Conservation (phyloP, 2,329 filamentous ascomycete species). For the Aspergillus proliferans region DNA sequence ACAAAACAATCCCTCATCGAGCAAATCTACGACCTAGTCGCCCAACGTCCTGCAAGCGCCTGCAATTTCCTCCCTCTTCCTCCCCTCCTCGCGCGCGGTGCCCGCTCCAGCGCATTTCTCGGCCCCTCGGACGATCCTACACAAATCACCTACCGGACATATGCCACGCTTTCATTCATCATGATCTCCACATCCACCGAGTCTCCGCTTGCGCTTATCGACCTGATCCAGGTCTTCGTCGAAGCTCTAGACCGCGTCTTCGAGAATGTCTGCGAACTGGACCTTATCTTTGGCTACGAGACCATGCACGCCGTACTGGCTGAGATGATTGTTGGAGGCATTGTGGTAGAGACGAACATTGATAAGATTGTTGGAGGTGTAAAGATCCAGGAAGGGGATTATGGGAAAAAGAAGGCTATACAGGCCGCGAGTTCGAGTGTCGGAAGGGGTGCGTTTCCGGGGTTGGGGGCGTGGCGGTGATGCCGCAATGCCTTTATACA, state of each 20-base stretch:
- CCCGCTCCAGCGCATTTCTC: constrained; percentile 39
- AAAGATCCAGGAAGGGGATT: constrained; percentile 43
- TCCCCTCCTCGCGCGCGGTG: constrained; percentile 54
- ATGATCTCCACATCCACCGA: constrained; percentile 95
- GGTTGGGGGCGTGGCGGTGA: constrained; percentile 35
- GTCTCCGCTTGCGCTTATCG: constrained; percentile 87
- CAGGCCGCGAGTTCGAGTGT: constrained; percentile 36
- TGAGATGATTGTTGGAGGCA: constrained; percentile 93
- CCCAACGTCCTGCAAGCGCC: constrained; percentile 80
- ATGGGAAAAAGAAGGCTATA: constrained; percentile 39
- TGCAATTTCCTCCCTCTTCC: constrained; percentile 92
- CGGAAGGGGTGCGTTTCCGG: constrained; percentile 32
- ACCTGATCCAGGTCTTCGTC: constrained; percentile 97
- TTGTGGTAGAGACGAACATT: constrained; percentile 86
- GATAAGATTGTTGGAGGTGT: constrained; percentile 86
- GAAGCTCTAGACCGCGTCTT: constrained; percentile 92
- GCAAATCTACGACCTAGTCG: constrained; percentile 94
- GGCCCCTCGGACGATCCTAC: constrained; percentile 83
- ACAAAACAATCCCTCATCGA: constrained; percentile 95
- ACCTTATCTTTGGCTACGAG: constrained; percentile 99
- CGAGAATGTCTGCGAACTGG: constrained; percentile 96
- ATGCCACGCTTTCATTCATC: constrained; percentile 97
- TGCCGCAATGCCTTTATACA: neutral
- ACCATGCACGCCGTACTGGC: constrained; percentile 82
- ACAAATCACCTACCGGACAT: constrained; percentile 95